A percentile compares a stretch with the other conserved stretches of the same genome.
These are phyloP conservation scores for Penicillium nordicum DNA, from an alignment of 2,329 filamentous ascomycete genomes.

Conservation along the genomic window DNA sequence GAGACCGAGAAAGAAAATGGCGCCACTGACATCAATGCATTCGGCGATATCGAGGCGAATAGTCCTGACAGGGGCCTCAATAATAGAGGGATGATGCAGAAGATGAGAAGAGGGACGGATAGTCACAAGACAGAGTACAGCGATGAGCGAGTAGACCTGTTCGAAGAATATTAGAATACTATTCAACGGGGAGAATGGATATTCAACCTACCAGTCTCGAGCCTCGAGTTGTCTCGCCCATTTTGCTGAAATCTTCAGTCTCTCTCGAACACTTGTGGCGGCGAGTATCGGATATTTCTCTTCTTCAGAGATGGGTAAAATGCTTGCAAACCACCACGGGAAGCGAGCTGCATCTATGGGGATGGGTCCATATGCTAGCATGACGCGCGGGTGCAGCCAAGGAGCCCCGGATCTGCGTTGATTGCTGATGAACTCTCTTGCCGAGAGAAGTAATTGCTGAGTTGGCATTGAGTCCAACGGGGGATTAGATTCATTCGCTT, in stretches of 20 bases:
- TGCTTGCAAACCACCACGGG: constrained; percentile 86
- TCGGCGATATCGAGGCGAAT: constrained; percentile 23
- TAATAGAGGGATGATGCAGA: constrained; percentile 29
- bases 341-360: constrained; percentile 74
- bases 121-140: constrained; percentile 45
- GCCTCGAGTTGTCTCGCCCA: constrained; percentile 75
- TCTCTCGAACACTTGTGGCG: constrained; percentile 71
- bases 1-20: constrained; percentile 38
- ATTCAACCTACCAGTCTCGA: constrained; percentile 62
- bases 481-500: constrained; percentile 25
- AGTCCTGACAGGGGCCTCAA: constrained; percentile 23
- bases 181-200: neutral
- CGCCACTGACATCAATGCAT: constrained; percentile 33
- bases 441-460: constrained; percentile 63
- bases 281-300: constrained; percentile 75
- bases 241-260: constrained; percentile 74
- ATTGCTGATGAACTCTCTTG: constrained; percentile 63
- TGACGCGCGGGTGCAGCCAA: constrained; percentile 71
- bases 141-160: constrained; percentile 33
- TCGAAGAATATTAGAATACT: constrained; percentile 8
- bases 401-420: constrained; percentile 67
- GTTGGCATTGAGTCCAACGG: constrained; percentile 59
- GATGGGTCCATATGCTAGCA: constrained; percentile 72
- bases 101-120: constrained; percentile 38
- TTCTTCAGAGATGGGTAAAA: constrained; percentile 70